Percentiles rank a stretch among this genome's conserved stretches.
These are phyloP conservation scores for Golubevia sp. DNA, from an alignment of 1,284 basidiomycete species.

Conservation along the genomic window DNA sequence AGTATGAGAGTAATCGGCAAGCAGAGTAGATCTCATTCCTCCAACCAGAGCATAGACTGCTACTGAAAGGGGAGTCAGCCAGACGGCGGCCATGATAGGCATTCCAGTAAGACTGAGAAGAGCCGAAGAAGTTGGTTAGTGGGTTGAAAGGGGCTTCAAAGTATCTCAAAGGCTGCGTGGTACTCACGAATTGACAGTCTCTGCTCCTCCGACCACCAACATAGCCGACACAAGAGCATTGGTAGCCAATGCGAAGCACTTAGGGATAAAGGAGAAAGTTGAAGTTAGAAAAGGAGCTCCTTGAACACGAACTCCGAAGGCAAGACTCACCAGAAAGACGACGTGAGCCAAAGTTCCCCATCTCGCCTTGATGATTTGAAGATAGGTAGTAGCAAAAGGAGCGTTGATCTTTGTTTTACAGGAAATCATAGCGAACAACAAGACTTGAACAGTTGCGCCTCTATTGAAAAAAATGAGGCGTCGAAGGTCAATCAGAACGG, in stretches of 20 bases:
- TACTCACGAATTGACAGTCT: constrained; percentile 32
- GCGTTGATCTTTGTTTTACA: constrained; percentile 51
- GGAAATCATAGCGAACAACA: constrained; percentile 52
- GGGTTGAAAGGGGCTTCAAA: too few species aligned
- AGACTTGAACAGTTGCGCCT: constrained; percentile 51
- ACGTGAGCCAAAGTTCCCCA: constrained; percentile 41
- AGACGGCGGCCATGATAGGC: constrained; percentile 39
- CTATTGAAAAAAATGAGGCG: too few species aligned
- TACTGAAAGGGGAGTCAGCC: constrained; percentile 49
- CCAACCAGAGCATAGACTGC: constrained; percentile 48
- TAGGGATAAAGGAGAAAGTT: not conserved
- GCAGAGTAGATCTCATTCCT: constrained; percentile 51
- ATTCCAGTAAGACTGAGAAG: constrained; percentile 33
- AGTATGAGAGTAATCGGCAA: constrained; percentile 57
- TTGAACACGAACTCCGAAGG: not conserved
- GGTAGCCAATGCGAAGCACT: not conserved
- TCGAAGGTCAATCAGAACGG: too few species aligned
- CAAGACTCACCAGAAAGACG: constrained; percentile 18
- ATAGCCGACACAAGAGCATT: constrained; percentile 43
- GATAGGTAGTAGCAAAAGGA: constrained; percentile 43
- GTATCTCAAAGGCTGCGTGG: too few species aligned
- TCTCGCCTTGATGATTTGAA: constrained; percentile 47
- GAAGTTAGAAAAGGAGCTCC: not conserved
- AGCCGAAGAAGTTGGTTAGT: not conserved
- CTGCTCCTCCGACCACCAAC: constrained; percentile 52